These are phyloP conservation scores for Kwoniella bestiolae DNA, from an alignment of 768 basidiomycete genomes.

Conservation along the genomic window DNA sequence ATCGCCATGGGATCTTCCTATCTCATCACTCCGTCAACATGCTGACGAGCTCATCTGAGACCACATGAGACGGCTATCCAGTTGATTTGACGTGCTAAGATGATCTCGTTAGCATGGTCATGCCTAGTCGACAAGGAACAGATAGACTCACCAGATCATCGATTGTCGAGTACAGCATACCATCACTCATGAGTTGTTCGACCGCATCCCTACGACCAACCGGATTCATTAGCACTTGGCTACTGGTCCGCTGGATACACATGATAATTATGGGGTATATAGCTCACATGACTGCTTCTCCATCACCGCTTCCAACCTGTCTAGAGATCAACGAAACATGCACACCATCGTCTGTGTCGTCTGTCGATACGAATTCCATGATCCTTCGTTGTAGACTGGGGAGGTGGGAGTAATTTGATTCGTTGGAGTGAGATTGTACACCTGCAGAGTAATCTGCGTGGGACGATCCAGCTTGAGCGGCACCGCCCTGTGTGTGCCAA, in stretches of 20 bases:
- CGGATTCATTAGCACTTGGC: not conserved
- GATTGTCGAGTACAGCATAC: conserved; percentile 75
- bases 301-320: conserved; percentile 64
- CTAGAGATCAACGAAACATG: conserved; percentile 75
- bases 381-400: conserved; percentile 69
- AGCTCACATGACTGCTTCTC: conserved; percentile 69
- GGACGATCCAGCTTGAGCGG: conserved; percentile 1
- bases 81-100: conserved; percentile 39
- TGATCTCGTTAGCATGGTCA: not conserved
- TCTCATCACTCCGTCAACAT: too few relatives aligned
- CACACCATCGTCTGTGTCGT: conserved; percentile 67
- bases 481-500: conserved; percentile 14
- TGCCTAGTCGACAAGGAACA: too few relatives aligned
- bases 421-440: conserved; percentile 25
- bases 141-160: conserved; percentile 70
- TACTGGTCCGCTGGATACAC: not conserved
- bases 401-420: conserved; percentile 62
- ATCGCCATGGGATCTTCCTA: too few relatives aligned
- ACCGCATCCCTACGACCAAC: conserved; percentile 64
- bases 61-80: not conserved
- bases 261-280: too few relatives aligned
- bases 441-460: conserved; percentile 27
- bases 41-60: too few relatives aligned
- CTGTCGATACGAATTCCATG: conserved; percentile 66
- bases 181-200: conserved; percentile 77